Conservation (phyloP, 1,284 basidiomycete genomes). For the Vanrija pseudolonga region DNA sequence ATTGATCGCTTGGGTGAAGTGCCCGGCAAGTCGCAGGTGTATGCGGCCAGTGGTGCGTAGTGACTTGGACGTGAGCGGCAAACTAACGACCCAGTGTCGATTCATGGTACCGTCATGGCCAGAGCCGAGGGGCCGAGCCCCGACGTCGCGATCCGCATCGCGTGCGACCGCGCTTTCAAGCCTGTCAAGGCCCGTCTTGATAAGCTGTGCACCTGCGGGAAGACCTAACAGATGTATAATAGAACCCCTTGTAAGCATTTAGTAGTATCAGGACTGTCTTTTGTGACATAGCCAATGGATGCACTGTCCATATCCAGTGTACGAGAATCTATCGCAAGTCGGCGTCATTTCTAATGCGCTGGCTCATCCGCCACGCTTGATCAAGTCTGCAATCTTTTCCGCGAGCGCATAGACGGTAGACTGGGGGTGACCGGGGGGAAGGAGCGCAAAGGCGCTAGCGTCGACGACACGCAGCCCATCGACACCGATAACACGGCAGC, state of each 20-base stretch:
- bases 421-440: constrained; percentile 5
- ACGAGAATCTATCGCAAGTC: no score
- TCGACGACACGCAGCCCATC: constrained; percentile 4
- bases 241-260: no score
- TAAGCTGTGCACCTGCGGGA: no score
- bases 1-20: not conserved
- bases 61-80: not conserved
- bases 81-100: constrained; percentile 4
- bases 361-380: not conserved
- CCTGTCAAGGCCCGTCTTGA: constrained; percentile 1
- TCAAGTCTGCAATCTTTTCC: constrained; percentile 5
- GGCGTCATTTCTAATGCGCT: no score
- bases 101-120: constrained; percentile 19
- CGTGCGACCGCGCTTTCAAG: constrained; percentile 22
- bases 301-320: no score
- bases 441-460: constrained; percentile 3
- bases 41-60: constrained; percentile 2
- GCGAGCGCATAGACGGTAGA: not conserved
- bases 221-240: no score
- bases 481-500: constrained; percentile 1
- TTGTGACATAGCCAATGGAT: no score
- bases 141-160: constrained; percentile 18
- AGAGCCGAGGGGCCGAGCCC: constrained; percentile 12
- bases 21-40: not conserved
- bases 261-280: no score